Evolutionary conservation across 2,329 filamentous ascomycete species (phyloP).

Genomic region (Chalara sp.): DNA sequence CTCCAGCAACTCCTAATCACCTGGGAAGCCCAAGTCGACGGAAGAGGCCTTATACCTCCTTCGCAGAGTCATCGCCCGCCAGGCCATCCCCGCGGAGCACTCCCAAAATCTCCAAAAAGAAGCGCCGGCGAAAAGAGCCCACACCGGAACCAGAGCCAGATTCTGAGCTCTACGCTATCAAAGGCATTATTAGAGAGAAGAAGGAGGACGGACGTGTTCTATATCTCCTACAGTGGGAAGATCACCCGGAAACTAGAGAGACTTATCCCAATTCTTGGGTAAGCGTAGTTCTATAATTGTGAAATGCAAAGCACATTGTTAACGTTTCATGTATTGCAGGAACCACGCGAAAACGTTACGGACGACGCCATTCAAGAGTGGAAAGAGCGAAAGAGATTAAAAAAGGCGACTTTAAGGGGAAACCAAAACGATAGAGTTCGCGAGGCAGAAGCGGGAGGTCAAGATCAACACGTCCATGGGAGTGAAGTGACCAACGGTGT

Average conservation of each 20-base stretch:
- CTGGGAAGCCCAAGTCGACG: neutral
- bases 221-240: conserved; percentile 53
- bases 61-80: neutral
- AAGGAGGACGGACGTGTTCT: conserved; percentile 16
- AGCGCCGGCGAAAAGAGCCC: neutral
- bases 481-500: neutral
- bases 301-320: neutral
- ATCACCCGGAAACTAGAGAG: conserved; percentile 41
- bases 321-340: conserved; percentile 10
- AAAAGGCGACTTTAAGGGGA: neutral
- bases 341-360: conserved; percentile 15
- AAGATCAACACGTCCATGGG: neutral
- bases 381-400: conserved; percentile 4
- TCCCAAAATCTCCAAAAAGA: neutral
- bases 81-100: neutral
- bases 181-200: conserved; percentile 12
- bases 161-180: conserved; percentile 3
- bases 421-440: neutral
- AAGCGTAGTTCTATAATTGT: conserved; percentile 9
- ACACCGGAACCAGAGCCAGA: neutral
- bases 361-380: conserved; percentile 3
- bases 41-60: neutral
- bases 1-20: neutral
- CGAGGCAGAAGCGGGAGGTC: neutral
- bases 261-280: conserved; percentile 47